These are phyloP conservation scores for Chalaropsis thielavioides DNA, from an alignment of 2,329 filamentous ascomycete species.

Conservation along the genomic window DNA sequence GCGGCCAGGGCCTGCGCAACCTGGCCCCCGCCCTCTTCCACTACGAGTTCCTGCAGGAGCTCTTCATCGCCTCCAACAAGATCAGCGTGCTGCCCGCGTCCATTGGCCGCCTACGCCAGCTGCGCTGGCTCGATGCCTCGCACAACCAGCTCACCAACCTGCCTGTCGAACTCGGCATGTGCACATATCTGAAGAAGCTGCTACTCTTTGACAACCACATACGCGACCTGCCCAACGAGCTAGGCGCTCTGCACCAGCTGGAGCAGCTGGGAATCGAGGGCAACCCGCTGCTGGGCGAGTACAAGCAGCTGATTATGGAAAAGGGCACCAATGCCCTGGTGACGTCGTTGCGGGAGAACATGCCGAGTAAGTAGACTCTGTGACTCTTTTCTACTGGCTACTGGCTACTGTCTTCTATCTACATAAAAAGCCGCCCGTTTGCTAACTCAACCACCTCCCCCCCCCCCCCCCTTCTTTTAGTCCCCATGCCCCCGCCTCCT, in stretches of 20 bases:
- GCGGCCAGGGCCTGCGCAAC: slow-evolving; percentile 83
- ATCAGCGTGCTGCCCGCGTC: slow-evolving; percentile 62
- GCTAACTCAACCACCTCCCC: too few species aligned
- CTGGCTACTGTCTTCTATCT: not conserved
- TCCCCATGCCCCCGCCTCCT: slow-evolving; percentile 59
- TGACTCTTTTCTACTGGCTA: not conserved
- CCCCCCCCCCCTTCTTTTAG: slow-evolving; percentile 38
- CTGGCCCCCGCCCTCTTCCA: slow-evolving; percentile 66
- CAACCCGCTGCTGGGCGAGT: slow-evolving; percentile 62
- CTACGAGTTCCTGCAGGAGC: slow-evolving; percentile 78
- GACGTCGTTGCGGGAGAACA: slow-evolving; percentile 66
- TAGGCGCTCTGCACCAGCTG: slow-evolving; percentile 77
- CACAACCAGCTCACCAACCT: slow-evolving; percentile 72
- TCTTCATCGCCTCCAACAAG: slow-evolving; percentile 90
- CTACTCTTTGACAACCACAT: slow-evolving; percentile 86
- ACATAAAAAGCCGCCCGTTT: slow-evolving; percentile 6
- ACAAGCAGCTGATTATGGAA: slow-evolving; percentile 73
- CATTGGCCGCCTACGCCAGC: slow-evolving; percentile 67
- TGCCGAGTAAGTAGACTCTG: slow-evolving; percentile 52
- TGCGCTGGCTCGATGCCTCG: slow-evolving; percentile 76
- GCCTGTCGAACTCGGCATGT: slow-evolving; percentile 89
- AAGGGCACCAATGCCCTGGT: slow-evolving; percentile 78
- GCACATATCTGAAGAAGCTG: slow-evolving; percentile 76
- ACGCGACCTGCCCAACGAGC: slow-evolving; percentile 63
- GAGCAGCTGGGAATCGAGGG: slow-evolving; percentile 86